A percentile compares a stretch with the other conserved stretches of the same genome.
Conservation (phyloP, 2,329 filamentous ascomycete genomes). For the Neobulgaria alba region DNA sequence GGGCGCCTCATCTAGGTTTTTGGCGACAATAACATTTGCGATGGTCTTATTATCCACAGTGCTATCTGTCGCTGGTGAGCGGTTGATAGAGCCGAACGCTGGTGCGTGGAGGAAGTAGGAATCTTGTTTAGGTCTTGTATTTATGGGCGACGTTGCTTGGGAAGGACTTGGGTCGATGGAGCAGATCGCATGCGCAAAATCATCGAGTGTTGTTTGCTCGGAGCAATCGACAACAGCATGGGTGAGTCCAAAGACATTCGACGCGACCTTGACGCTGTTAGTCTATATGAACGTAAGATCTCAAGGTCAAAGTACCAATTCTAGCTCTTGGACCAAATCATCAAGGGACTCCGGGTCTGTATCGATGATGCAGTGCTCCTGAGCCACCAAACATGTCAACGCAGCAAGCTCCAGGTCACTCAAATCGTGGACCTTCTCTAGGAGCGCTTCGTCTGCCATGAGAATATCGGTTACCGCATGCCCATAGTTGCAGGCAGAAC, state of each 20-base stretch:
- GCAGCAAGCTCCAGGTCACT: conserved; percentile 83
- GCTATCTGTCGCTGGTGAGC: conserved; percentile 27
- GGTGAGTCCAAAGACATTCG: conserved; percentile 63
- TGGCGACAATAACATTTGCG: conserved; percentile 75
- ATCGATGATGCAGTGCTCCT: conserved; percentile 84
- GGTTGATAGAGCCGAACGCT: conserved; percentile 21
- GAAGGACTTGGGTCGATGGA: conserved; percentile 19
- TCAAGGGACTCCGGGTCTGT: conserved; percentile 54
- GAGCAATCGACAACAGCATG: conserved; percentile 66
- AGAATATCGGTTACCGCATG: background rate
- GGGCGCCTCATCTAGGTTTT: conserved; percentile 67
- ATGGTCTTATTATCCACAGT: conserved; percentile 44
- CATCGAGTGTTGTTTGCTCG: conserved; percentile 65
- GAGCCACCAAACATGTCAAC: conserved; percentile 69
- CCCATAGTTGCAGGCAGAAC: background rate
- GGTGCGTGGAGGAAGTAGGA: conserved; percentile 27
- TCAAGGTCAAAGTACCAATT: conserved; percentile 43
- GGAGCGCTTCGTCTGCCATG: conserved; percentile 56
- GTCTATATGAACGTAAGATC: background rate
- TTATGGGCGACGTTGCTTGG: conserved; percentile 20
- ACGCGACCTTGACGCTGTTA: conserved; percentile 45
- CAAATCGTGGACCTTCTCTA: conserved; percentile 65
- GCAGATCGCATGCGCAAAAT: conserved; percentile 62
- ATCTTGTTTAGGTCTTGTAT: conserved; percentile 19
- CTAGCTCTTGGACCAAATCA: conserved; percentile 64